Conservation (phyloP, 495 filamentous ascomycete species). For the Thozetella sp. region DNA sequence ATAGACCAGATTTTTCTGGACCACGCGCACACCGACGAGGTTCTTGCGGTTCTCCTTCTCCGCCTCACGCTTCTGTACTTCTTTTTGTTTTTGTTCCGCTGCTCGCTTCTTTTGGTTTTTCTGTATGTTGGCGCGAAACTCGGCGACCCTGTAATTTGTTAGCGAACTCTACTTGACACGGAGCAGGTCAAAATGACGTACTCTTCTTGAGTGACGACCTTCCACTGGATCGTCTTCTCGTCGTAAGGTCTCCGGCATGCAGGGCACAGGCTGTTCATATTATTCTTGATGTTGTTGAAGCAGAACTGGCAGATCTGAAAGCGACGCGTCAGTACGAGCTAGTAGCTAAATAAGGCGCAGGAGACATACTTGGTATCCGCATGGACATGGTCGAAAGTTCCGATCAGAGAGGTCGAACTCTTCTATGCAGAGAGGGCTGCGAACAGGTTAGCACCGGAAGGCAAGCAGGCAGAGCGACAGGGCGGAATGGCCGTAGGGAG, state of each 20-base stretch:
- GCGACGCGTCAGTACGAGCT: conserved; percentile 13
- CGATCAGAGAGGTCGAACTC: conserved; percentile 97
- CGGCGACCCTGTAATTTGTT: conserved; percentile 43
- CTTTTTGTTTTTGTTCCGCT: conserved; percentile 82
- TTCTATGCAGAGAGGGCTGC: conserved; percentile 95
- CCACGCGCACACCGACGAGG: conserved; percentile 88
- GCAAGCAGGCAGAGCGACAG: conserved; percentile 9
- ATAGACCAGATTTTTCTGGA: conserved; percentile 98
- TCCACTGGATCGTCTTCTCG: conserved; percentile 95
- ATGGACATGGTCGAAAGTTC: conserved; percentile 97
- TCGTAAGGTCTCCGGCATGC: conserved; percentile 95
- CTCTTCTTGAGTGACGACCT: conserved; percentile 92
- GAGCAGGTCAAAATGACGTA: conserved; percentile 42
- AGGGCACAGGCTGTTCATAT: conserved; percentile 93
- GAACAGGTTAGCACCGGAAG: conserved; percentile 15
- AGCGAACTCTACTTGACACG: conserved; percentile 13
- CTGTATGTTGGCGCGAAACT: conserved; percentile 83
- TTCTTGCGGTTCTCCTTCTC: conserved; percentile 95
- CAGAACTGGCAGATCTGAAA: conserved; percentile 97
- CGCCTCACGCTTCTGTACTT: conserved; percentile 92
- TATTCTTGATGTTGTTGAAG: conserved; percentile 97
- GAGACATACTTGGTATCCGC: conserved; percentile 87
- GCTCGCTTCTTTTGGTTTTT: conserved; percentile 91
- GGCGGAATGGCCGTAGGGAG: background rate
- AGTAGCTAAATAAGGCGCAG: conserved; percentile 3